Conservation (phyloP, 169 alveolate genomes). For the Plasmodium sp. region DNA sequence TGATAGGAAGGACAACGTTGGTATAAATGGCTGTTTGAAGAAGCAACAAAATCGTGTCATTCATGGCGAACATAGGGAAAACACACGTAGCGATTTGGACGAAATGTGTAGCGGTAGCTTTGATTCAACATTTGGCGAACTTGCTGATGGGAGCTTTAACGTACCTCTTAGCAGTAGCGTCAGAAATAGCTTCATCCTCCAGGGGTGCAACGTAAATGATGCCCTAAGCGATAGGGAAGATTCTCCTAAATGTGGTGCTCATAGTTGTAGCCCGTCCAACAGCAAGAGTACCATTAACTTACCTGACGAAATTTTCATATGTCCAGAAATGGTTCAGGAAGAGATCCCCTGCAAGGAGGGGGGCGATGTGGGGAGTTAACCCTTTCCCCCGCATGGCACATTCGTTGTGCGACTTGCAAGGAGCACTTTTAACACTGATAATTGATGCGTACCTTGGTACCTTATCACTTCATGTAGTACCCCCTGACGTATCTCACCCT, state of each 20-base stretch:
- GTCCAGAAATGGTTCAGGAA: slow-evolving; percentile 41
- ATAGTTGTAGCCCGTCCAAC: not conserved
- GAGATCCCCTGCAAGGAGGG: not conserved
- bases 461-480: not conserved
- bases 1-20: not conserved
- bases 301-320: slow-evolving; percentile 42
- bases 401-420: not conserved
- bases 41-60: not conserved
- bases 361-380: not conserved
- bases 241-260: not conserved
- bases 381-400: not conserved
- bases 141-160: not conserved
- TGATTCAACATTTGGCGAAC: not conserved
- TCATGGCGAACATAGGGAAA: not conserved
- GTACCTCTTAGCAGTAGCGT: not conserved
- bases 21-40: not conserved
- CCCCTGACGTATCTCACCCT: not conserved
- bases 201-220: not conserved
- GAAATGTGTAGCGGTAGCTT: not conserved
- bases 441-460: not conserved
- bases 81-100: not conserved
- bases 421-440: not conserved
- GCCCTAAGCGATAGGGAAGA: not conserved
- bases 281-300: slow-evolving; percentile 5
- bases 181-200: not conserved